Conservation (phyloP, 495 filamentous ascomycete species). For the Penicillium coprophilum region DNA sequence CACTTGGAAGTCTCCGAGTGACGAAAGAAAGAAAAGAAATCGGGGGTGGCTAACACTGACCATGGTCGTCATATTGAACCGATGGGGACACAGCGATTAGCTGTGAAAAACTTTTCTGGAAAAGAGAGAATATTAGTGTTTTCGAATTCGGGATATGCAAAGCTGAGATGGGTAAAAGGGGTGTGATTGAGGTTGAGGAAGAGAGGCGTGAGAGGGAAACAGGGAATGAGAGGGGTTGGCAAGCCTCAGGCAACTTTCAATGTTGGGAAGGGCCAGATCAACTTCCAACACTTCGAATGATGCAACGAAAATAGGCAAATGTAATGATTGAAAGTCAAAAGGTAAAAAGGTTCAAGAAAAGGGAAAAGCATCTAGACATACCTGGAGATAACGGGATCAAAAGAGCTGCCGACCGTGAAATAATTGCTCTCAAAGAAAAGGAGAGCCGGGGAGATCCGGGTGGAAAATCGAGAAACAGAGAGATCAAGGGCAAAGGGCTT, state of each 20-base stretch:
- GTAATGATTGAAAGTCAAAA: neutral
- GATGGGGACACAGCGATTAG: slow-evolving; percentile 40
- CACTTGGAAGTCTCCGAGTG: neutral
- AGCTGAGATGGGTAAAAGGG: neutral
- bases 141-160: neutral
- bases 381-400: slow-evolving; percentile 12
- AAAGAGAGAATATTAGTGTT: neutral
- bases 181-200: neutral
- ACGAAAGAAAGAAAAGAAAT: neutral
- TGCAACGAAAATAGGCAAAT: neutral
- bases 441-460: slow-evolving; percentile 6
- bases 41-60: slow-evolving; percentile 31
- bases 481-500: slow-evolving; percentile 43
- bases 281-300: neutral
- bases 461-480: slow-evolving; percentile 12
- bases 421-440: slow-evolving; percentile 11
- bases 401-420: slow-evolving; percentile 4
- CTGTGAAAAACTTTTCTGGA: slow-evolving; percentile 26
- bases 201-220: neutral
- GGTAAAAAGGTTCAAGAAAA: neutral
- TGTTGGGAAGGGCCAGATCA: slow-evolving; percentile 12
- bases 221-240: slow-evolving; percentile 6
- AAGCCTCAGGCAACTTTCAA: slow-evolving; percentile 7
- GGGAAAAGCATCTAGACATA: slow-evolving; percentile 2
- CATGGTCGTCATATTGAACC: slow-evolving; percentile 52